Percentiles rank a stretch among this genome's conserved stretches.
Evolutionary conservation across 2,329 filamentous ascomycete genomes (phyloP).

Genomic region (Colletotrichum liriopes): DNA sequence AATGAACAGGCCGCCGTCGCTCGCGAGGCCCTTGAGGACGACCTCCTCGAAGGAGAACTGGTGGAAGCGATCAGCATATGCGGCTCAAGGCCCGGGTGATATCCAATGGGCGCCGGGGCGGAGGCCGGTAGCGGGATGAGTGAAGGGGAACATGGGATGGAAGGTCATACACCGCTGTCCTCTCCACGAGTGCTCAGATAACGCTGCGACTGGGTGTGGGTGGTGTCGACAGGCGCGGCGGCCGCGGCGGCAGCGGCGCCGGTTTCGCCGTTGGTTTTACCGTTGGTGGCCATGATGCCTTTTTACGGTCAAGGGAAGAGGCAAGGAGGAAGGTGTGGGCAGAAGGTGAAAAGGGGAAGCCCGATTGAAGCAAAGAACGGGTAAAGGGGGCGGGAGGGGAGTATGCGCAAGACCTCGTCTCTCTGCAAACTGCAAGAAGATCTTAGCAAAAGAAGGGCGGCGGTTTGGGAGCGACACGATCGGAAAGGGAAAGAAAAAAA

Average conservation of each 20-base stretch:
- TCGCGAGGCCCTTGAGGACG: conserved; percentile 89
- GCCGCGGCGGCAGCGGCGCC: conserved; percentile 44
- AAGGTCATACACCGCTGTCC: conserved; percentile 61
- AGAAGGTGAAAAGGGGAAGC: conserved; percentile 3
- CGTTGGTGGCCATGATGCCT: conserved; percentile 60
- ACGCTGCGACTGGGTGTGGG: conserved; percentile 63
- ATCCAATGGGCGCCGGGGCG: conserved; percentile 1
- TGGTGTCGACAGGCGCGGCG: conserved; percentile 48
- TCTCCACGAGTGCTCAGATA: conserved; percentile 68
- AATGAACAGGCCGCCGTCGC: conserved; percentile 91
- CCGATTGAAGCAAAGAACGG: conserved; percentile 14
- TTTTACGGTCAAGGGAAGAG: background rate
- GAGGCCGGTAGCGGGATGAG: background rate
- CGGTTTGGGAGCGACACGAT: conserved; percentile 20
- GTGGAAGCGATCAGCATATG: conserved; percentile 36
- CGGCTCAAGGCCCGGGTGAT: background rate
- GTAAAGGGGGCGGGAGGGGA: conserved; percentile 1
- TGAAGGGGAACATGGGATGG: conserved; percentile 5
- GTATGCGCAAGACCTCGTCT: conserved; percentile 21
- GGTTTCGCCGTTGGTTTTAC: conserved; percentile 51
- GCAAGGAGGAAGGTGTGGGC: conserved; percentile 2
- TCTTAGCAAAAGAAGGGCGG: conserved; percentile 19
- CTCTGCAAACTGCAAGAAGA: conserved; percentile 23
- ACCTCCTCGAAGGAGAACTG: conserved; percentile 93
- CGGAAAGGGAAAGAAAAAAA: conserved; percentile 14